phyloP scores from a whole-genome alignment of 768 basidiomycete genomes.

The Auricularia auricula-judae region DNA sequence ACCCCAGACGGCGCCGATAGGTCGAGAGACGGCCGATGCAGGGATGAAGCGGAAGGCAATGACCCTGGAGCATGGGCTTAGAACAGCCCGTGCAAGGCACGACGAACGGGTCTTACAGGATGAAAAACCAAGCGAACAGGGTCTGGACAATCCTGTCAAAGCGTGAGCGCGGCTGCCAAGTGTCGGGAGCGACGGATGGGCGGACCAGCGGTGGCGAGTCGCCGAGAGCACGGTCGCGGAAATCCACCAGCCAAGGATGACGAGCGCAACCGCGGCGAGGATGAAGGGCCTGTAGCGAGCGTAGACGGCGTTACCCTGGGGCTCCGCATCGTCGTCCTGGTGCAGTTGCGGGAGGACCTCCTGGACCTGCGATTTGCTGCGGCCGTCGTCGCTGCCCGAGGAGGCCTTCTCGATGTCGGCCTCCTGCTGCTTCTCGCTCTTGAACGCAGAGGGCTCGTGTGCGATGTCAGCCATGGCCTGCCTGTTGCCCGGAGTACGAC shows the following conservation, averaged over 20 bases:
- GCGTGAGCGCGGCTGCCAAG: conserved; percentile 4
- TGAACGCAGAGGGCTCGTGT: not conserved
- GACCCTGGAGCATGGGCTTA: conserved; percentile 24
- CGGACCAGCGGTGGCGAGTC: conserved; percentile 68
- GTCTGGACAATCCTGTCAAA: conserved; percentile 63
- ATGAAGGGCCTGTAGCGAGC: conserved; percentile 21
- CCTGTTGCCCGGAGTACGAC: not conserved
- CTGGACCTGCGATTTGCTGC: conserved; percentile 12
- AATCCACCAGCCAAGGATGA: conserved; percentile 83
- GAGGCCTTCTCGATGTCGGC: conserved; percentile 17
- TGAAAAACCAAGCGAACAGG: conserved; percentile 73
- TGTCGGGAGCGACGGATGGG: conserved; percentile 6
- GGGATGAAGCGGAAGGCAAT: conserved; percentile 84
- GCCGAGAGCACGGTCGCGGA: conserved; percentile 54
- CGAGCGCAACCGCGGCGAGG: conserved; percentile 38
- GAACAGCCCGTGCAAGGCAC: not conserved
- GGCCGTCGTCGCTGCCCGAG: conserved; percentile 5
- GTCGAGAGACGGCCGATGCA: conserved; percentile 53
- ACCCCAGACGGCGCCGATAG: conserved; percentile 62
- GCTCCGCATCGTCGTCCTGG: conserved; percentile 7
- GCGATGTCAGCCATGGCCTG: not conserved
- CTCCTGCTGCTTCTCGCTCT: not conserved
- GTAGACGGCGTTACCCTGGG: conserved; percentile 6
- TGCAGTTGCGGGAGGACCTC: not conserved
- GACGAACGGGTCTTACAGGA: conserved; percentile 36